Percentiles rank a stretch among this genome's conserved stretches.
These are phyloP conservation scores for Coleophoma cylindrospora DNA, from an alignment of 2,329 filamentous ascomycete species.

Conservation along the genomic window DNA sequence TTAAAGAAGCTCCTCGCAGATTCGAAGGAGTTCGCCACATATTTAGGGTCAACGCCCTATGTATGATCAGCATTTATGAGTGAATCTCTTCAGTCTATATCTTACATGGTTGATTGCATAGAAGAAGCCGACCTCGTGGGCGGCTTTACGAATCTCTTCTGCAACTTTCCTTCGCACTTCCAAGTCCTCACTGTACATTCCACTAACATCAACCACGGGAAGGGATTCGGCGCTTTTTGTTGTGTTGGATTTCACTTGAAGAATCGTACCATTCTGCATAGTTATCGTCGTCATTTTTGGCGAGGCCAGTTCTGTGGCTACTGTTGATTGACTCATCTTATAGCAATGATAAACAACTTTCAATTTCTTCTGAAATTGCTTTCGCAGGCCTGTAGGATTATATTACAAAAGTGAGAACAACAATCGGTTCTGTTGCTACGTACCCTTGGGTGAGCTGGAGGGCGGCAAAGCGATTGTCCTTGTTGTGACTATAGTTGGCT, in stretches of 20 bases:
- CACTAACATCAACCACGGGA: slow-evolving; percentile 34
- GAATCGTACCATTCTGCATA: background rate
- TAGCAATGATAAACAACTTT: background rate
- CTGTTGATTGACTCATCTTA: background rate
- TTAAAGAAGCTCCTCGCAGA: background rate
- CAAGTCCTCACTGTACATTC: slow-evolving; percentile 26
- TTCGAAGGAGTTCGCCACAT: background rate
- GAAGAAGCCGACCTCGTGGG: slow-evolving; percentile 35
- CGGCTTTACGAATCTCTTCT: slow-evolving; percentile 27
- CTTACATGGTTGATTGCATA: slow-evolving; percentile 32
- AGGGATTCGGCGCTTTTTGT: slow-evolving; percentile 17
- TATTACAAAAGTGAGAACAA: too few relatives aligned
- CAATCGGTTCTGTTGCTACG: too few relatives aligned
- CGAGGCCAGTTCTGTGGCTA: background rate
- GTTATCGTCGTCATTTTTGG: background rate
- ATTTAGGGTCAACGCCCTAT: slow-evolving; percentile 15
- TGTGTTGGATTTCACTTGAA: background rate
- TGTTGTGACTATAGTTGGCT: background rate
- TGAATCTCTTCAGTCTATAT: background rate
- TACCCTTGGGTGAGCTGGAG: background rate
- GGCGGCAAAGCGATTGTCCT: background rate
- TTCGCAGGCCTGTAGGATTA: too few relatives aligned
- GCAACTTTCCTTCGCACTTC: slow-evolving; percentile 29
- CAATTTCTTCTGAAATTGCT: too few relatives aligned
- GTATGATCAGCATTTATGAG: background rate